Evolutionary conservation across 495 filamentous ascomycete species (phyloP), one percentile per base, ranked within the genome.

Genomic region (Mytilinidion resinicola): DNA sequence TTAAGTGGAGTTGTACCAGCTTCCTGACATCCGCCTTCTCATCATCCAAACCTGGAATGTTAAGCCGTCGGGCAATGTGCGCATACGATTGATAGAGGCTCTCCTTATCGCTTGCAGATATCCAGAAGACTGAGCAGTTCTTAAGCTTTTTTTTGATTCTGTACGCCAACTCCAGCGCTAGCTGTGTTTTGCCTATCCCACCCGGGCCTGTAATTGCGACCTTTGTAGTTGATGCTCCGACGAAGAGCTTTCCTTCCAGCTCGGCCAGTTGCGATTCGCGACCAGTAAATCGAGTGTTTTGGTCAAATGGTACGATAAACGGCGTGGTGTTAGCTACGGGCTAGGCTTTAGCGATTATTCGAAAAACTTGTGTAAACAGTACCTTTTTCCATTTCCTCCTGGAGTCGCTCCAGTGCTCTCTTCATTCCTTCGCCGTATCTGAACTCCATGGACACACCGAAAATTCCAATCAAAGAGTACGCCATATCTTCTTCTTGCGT

Each of bases 401-500:
- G 51, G 15, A 61, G 58, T 35, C 58, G 58, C 12, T 14, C 25
- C 4, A 51, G 44, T 20, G 53, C 55, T 14, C 42, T 49, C 9
- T 58, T 33, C 19, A 6, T 61, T 25, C 58, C 55, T 49, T 61
- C 58, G 19, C 55, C 58, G 34, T 61, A 58, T 11, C 41, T 46
- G 19, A 41, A 38, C 11, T 56, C 10, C 41, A 61, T 48, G 19
- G 15, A 30, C 11, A 61, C 48, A 30, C 33, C 43, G 41, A 61
- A 58, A 39, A 61, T 61, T 37, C 58, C 58, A 15, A 61, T 20
- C 9, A 61, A 38, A 35, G 37, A 61, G 35, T 61, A 58, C 7
- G 36, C 53, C 39, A 15, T 36, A 33, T 61, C 58, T 34, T 61
- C 58, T 50, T 62, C 58, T 55, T 15, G 15, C 44, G 6, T 57